Base-by-base conservation (phyloP, 306 rosid species). In the Vigna mungo region DNA sequence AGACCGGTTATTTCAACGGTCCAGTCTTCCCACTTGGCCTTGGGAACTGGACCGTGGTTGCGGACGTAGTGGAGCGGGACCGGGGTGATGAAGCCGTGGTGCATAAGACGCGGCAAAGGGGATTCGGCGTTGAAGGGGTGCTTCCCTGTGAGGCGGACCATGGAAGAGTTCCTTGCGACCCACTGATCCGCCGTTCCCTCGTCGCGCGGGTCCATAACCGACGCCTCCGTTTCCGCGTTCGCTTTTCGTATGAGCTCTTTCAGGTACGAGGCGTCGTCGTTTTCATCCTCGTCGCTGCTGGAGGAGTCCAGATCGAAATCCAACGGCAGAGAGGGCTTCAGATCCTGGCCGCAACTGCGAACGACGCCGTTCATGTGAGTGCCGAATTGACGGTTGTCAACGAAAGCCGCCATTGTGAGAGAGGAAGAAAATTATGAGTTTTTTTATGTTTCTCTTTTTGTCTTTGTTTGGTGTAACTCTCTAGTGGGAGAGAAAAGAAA, bases 71-170 rank as follows among this genome's bases (percentile, higher is more conserved):
- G 97, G 76, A 92, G 87, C 0, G 96, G 89, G 44, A 77, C 91
- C 5, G 96, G 97, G 0, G 96, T 92, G 18, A 92, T 90, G 89
- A 93, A 93, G 5, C 97, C 96, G 78, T 87, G 89, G 86, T 87
- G 87, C 96, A 90, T 90, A 67, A 93, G 91, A 9, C 91, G 88
- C 39, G 80, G 67, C n/a, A 93, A 68, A 0, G 97, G 93, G 0
- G 93, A 67, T 58, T 92, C 96, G 0, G 88, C 70, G 78, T 92
- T 92, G 81, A 90, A 90, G 34, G 96, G 96, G 78, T 93, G 97
- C 37, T 90, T 93, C 70, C 96, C 94, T 9, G 97, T 93, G 80
- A 88, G 96, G 2, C 95, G 95, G 73, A 93, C 74, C 95, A 93
- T 77, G 72, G 79, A 39, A 1, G 89, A 11, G 80, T 89, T 93